Conservation (phyloP, 768 basidiomycete species). For the Mycena haematopus region DNA sequence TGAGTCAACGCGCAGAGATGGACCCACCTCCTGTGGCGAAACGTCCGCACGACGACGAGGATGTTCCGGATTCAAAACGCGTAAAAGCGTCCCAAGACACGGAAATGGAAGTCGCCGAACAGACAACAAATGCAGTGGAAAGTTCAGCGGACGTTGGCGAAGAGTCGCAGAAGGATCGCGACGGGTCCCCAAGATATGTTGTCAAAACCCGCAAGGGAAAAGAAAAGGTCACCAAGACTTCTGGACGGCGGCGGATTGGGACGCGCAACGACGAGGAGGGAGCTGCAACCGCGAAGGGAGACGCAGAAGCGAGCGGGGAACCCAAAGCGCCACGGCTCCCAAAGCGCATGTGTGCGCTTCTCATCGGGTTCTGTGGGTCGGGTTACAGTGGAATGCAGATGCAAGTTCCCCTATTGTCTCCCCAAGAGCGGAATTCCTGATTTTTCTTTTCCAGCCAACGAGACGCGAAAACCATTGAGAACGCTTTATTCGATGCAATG, state of each 20-base stretch:
- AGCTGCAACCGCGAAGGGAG: constrained; percentile 14
- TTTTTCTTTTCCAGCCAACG: constrained; percentile 62
- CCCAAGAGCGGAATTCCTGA: background rate
- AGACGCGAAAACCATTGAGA: constrained; percentile 84
- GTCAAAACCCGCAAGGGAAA: constrained; percentile 31
- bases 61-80: constrained; percentile 23
- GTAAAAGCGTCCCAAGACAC: constrained; percentile 19
- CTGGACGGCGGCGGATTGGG: constrained; percentile 48
- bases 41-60: constrained; percentile 19
- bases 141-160: background rate
- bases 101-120: background rate
- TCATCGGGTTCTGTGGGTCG: constrained; percentile 92
- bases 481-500: constrained; percentile 85
- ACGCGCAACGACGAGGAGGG: constrained; percentile 43
- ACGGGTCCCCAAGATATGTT: constrained; percentile 38
- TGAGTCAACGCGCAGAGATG: constrained; percentile 15
- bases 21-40: constrained; percentile 12
- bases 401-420: constrained; percentile 54
- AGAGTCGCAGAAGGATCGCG: constrained; percentile 19
- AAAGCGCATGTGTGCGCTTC: constrained; percentile 83
- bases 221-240: constrained; percentile 44
- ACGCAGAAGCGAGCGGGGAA: constrained; percentile 26
- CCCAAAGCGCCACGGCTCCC: constrained; percentile 69
- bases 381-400: constrained; percentile 97
- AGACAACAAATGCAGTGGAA: background rate